Conservation (phyloP, 495 filamentous ascomycete genomes). For the Penicillium fimorum region DNA sequence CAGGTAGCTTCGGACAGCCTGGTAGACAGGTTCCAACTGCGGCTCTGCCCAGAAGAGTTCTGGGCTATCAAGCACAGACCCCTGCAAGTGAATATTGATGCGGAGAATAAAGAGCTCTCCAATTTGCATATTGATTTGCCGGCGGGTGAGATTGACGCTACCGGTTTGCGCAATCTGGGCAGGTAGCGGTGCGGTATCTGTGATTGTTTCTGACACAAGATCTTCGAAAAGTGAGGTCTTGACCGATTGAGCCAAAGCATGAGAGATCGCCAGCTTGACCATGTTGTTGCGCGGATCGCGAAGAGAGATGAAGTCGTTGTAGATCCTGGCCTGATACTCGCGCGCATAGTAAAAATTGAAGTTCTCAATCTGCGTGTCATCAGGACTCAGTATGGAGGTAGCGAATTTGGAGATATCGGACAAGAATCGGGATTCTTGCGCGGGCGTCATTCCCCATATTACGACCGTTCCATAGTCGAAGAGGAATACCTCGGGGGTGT, state of each 20-base stretch:
- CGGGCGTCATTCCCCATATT: constrained; percentile 94
- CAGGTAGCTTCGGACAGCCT: constrained; percentile 89
- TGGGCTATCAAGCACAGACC: constrained; percentile 92
- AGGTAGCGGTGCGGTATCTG: constrained; percentile 84
- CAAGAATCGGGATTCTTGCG: constrained; percentile 82
- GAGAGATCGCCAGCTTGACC: constrained; percentile 94
- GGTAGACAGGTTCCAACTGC: constrained; percentile 91
- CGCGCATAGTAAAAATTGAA: constrained; percentile 99
- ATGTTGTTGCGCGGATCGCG: constrained; percentile 94
- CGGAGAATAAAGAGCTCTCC: constrained; percentile 95
- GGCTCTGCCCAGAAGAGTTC: constrained; percentile 99
- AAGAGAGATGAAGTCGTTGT: constrained; percentile 97
- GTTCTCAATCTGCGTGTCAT: constrained; percentile 90
- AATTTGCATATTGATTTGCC: constrained; percentile 97
- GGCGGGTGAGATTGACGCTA: constrained; percentile 77
- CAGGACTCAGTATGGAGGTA: constrained; percentile 77
- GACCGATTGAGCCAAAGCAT: constrained; percentile 91
- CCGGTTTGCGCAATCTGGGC: constrained; percentile 87
- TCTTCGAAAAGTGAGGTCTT: constrained; percentile 98
- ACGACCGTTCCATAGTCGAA: constrained; percentile 99
- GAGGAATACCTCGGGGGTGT: constrained; percentile 90
- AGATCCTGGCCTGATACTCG: constrained; percentile 96
- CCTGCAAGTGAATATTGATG: constrained; percentile 97
- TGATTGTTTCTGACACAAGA: constrained; percentile 88
- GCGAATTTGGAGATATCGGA: constrained; percentile 97